phyloP scores from a whole-genome alignment of 2,329 filamentous ascomycete genomes.

The Fusarium mexicanum region DNA sequence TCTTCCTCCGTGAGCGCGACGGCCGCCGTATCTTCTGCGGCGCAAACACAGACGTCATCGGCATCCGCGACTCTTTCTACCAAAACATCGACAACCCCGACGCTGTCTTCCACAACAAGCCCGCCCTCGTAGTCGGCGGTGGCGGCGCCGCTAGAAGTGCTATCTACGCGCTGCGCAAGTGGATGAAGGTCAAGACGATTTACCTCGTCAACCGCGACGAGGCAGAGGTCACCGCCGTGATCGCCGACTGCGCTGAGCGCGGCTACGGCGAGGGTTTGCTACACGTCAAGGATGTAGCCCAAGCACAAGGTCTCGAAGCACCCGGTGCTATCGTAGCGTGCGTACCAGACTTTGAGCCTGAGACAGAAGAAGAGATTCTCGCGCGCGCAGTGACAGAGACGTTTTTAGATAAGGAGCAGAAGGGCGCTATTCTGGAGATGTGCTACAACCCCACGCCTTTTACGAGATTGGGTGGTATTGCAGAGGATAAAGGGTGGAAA shows the following conservation, averaged over 20 bases:
- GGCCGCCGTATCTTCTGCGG: conserved; percentile 69
- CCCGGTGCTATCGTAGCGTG: conserved; percentile 77
- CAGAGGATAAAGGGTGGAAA: conserved; percentile 72
- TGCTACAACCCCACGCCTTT: conserved; percentile 81
- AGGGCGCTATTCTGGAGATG: conserved; percentile 81
- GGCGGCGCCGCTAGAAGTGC: conserved; percentile 82
- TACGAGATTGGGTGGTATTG: conserved; percentile 72
- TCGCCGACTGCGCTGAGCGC: conserved; percentile 68
- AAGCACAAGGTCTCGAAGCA: conserved; percentile 66
- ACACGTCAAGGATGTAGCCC: conserved; percentile 68
- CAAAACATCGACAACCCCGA: conserved; percentile 61
- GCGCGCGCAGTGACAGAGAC: conserved; percentile 66
- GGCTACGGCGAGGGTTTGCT: conserved; percentile 69
- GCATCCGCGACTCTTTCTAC: conserved; percentile 77
- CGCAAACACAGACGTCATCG: conserved; percentile 84
- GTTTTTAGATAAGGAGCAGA: conserved; percentile 58
- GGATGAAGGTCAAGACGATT: conserved; percentile 72
- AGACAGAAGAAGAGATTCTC: conserved; percentile 68
- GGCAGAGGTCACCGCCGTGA: conserved; percentile 72
- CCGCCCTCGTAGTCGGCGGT: conserved; percentile 79
- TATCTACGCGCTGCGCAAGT: conserved; percentile 77
- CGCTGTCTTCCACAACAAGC: conserved; percentile 63
- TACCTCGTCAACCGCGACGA: conserved; percentile 82
- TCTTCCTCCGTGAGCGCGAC: conserved; percentile 68
- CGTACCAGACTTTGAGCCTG: conserved; percentile 79